Conservation (phyloP, 495 filamentous ascomycete species). For the Neurospora tetrasperma region DNA sequence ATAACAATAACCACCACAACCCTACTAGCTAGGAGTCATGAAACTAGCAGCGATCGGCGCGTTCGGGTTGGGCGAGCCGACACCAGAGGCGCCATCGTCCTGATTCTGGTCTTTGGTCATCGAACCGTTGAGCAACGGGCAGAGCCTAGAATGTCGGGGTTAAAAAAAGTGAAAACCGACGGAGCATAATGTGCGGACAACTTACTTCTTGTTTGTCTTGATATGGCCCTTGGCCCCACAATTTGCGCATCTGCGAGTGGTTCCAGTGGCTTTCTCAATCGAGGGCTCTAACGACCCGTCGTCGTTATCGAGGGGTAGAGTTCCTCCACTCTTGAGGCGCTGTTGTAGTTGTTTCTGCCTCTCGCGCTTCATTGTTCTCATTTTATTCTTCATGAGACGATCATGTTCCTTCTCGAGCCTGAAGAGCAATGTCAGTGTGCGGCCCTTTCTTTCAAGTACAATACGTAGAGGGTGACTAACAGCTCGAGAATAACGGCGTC, state of each 20-base stretch:
- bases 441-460: neutral
- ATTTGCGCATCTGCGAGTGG: constrained; percentile 91
- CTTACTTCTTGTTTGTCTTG: constrained; percentile 96
- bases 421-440: neutral
- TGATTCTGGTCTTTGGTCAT: constrained; percentile 59
- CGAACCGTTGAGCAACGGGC: constrained; percentile 81
- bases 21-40: constrained; percentile 8
- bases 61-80: constrained; percentile 37
- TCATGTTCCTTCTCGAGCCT: constrained; percentile 68
- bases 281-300: constrained; percentile 39
- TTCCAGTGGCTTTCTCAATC: constrained; percentile 46
- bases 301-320: constrained; percentile 13
- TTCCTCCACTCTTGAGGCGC: constrained; percentile 32
- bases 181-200: neutral
- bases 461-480: constrained; percentile 13
- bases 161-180: constrained; percentile 19
- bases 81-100: constrained; percentile 33
- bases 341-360: constrained; percentile 62
- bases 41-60: constrained; percentile 30
- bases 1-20: neutral
- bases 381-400: constrained; percentile 80
- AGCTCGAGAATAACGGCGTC: constrained; percentile 28
- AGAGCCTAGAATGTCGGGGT: constrained; percentile 50
- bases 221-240: constrained; percentile 95
- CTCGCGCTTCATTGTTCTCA: constrained; percentile 82